These are phyloP conservation scores for Phytopythium boreale DNA, from an alignment of 352 stramenopile species.

Conservation along the genomic window DNA sequence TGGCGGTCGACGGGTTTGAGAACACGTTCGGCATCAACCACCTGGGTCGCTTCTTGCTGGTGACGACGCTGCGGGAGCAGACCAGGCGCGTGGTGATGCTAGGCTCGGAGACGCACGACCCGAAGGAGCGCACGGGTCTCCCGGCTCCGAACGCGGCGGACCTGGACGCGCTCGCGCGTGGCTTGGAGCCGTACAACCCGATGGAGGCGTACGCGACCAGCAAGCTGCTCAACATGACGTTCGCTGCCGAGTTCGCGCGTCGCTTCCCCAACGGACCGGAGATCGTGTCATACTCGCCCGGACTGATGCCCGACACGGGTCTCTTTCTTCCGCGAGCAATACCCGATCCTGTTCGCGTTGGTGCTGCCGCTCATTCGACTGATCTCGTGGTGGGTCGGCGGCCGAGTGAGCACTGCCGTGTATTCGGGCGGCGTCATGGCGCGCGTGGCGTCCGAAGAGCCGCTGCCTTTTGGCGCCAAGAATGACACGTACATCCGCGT, in stretches of 20 bases:
- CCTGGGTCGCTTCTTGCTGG: not conserved
- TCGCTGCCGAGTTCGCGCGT: constrained; percentile 35
- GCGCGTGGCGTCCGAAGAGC: constrained; percentile 26
- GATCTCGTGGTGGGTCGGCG: constrained; percentile 17
- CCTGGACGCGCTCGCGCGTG: constrained; percentile 30
- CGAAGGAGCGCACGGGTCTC: constrained; percentile 6
- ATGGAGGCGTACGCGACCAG: constrained; percentile 30
- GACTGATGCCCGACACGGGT: constrained; percentile 38
- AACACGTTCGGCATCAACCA: constrained; percentile 4
- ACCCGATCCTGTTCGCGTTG: constrained; percentile 23
- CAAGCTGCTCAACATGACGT: constrained; percentile 47
- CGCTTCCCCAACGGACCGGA: constrained; percentile 14
- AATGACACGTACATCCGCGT: constrained; percentile 32
- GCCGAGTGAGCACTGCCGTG: constrained; percentile 28
- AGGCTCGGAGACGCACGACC: constrained; percentile 24
- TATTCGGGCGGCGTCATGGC: constrained; percentile 32
- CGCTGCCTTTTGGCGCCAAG: constrained; percentile 25
- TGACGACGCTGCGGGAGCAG: constrained; percentile 11
- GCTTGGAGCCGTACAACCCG: constrained; percentile 15
- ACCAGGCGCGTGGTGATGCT: constrained; percentile 30
- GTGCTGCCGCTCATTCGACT: constrained; percentile 29
- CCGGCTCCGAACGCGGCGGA: constrained; percentile 25
- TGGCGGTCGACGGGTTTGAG: not conserved
- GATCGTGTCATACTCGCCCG: constrained; percentile 31
- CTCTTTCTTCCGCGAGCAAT: constrained; percentile 42